These are phyloP conservation scores for Aspergillus cristatus DNA, from an alignment of 495 filamentous ascomycete genomes.

Conservation along the genomic window DNA sequence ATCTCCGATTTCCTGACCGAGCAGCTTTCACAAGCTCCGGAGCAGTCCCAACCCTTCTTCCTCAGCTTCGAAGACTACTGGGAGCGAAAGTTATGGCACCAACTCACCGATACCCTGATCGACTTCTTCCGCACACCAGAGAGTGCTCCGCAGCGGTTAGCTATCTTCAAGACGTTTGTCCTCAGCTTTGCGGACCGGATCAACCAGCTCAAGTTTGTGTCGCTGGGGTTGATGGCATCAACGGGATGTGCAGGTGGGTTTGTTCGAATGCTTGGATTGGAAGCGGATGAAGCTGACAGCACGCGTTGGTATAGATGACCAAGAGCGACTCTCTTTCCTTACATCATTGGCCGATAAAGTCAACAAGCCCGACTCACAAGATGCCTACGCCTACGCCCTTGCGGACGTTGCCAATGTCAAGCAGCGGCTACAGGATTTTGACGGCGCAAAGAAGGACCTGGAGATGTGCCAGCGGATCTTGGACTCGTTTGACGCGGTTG, in stretches of 20 bases:
- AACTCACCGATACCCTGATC: conserved; percentile 83
- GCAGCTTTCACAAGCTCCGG: conserved; percentile 74
- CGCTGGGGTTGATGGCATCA: conserved; percentile 75
- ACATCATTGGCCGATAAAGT: conserved; percentile 76
- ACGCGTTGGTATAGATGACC: conserved; percentile 50
- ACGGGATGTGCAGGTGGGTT: conserved; percentile 73
- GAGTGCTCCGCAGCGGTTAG: conserved; percentile 75
- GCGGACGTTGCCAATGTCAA: conserved; percentile 86
- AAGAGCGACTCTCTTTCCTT: conserved; percentile 83
- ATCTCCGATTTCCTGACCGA: conserved; percentile 87
- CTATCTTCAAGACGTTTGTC: conserved; percentile 89
- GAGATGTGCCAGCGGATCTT: conserved; percentile 80
- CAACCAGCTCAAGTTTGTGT: conserved; percentile 95
- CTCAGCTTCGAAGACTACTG: conserved; percentile 93
- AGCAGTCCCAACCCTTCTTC: conserved; percentile 78
- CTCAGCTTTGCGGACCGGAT: conserved; percentile 95
- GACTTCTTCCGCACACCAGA: conserved; percentile 78
- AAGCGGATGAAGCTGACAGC: neutral
- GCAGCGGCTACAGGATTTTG: conserved; percentile 63
- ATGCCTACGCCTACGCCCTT: conserved; percentile 90
- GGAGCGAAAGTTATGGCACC: conserved; percentile 99
- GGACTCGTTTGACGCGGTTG: conserved; percentile 88
- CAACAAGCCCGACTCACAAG: conserved; percentile 85
- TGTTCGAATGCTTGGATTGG: neutral
- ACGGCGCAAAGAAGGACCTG: conserved; percentile 73